Evolutionary conservation across 306 rosid genomes (phyloP).

Genomic region (Trifolium repens): DNA sequence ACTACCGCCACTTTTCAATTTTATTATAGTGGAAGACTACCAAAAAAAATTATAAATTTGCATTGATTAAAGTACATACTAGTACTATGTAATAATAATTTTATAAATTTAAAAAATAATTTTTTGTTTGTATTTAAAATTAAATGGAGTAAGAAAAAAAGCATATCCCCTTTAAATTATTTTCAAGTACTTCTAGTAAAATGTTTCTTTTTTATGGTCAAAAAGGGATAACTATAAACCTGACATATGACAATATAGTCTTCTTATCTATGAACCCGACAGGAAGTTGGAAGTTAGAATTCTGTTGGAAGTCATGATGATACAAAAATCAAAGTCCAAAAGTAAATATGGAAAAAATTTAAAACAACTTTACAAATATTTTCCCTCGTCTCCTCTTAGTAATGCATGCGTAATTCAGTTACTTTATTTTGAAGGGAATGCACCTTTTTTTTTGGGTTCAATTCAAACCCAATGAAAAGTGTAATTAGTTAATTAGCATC

Average conservation of each 20-base stretch:
- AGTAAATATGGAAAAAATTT: background rate
- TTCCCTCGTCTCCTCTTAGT: conserved; percentile 31
- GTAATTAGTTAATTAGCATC: conserved; percentile 37
- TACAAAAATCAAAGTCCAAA: conserved; percentile 41
- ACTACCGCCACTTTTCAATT: no score
- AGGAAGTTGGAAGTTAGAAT: conserved; percentile 60
- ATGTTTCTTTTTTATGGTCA: conserved; percentile 33
- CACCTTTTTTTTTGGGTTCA: conserved; percentile 33
- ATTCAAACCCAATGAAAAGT: conserved; percentile 30
- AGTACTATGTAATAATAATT: no score
- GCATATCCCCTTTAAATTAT: no score
- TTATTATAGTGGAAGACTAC: no score
- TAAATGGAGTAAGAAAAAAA: no score
- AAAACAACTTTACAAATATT: conserved; percentile 31
- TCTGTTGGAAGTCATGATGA: conserved; percentile 55
- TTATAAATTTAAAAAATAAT: no score
- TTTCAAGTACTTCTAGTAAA: no score
- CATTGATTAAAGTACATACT: no score
- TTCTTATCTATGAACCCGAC: conserved; percentile 47
- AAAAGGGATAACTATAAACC: conserved; percentile 39
- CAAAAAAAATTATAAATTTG: no score
- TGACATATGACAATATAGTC: conserved; percentile 33
- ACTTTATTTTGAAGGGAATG: conserved; percentile 48
- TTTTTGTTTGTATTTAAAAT: no score
- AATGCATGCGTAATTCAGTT: conserved; percentile 48